A percentile compares a stretch with the other conserved stretches of the same genome.
These are phyloP conservation scores for Blastocystis sp. DNA, from an alignment of 352 stramenopile genomes.

Conservation along the genomic window DNA sequence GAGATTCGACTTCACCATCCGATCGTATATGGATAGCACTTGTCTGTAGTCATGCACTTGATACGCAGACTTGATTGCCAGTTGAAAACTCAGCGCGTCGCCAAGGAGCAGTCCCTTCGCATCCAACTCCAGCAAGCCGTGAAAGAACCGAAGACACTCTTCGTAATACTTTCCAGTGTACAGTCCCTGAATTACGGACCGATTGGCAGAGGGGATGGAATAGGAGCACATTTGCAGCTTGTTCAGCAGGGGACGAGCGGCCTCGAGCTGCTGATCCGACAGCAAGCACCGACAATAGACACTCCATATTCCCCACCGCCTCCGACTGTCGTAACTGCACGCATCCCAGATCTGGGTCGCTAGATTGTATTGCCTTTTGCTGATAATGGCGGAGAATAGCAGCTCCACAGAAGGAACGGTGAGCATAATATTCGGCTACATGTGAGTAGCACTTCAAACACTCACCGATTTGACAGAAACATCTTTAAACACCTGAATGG, in stretches of 20 bases:
- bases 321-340: background rate
- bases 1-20: background rate
- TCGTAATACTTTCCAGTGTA: slow-evolving; percentile 37
- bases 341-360: background rate
- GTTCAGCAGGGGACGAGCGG: slow-evolving; percentile 27
- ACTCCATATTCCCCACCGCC: slow-evolving; percentile 11
- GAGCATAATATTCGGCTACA: no score
- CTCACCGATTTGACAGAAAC: no score
- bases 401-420: no score
- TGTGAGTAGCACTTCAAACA: no score
- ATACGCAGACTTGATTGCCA: slow-evolving; percentile 34
- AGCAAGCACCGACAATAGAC: background rate
- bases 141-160: slow-evolving; percentile 62
- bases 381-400: no score
- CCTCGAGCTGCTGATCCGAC: background rate
- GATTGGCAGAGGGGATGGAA: slow-evolving; percentile 31
- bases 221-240: background rate
- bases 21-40: slow-evolving; percentile 22
- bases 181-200: slow-evolving; percentile 10
- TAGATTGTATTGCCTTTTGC: background rate
- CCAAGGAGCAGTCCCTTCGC: background rate
- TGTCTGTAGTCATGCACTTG: slow-evolving; percentile 9
- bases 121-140: slow-evolving; percentile 11
- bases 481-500: no score
- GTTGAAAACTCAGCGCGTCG: background rate